Evolutionary conservation across 2,329 filamentous ascomycete genomes (phyloP), one percentile per base, ranked within the genome.

Genomic region (Hymenoscyphus fraxineus): DNA sequence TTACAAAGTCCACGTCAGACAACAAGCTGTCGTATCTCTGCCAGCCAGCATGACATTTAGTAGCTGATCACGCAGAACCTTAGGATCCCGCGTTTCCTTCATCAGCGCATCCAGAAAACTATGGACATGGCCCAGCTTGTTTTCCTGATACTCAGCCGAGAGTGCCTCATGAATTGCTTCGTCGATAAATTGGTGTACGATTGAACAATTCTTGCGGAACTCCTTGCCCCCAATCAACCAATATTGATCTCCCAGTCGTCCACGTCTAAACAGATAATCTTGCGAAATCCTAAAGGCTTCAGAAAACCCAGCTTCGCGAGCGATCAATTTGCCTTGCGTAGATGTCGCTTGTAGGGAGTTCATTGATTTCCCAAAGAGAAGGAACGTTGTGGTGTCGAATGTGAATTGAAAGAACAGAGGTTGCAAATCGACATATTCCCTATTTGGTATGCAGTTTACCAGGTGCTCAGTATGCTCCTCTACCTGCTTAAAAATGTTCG

Each of bases 1-100:
- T 5, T 44, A 44, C 15, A 39, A 58, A 39, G 56, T 35, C 27
- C 56, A 58, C 1, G 32, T 58, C 1, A 35, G 35, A 6, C 32
- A 58, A 72, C 68, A 62, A 15, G 60, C 51, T 31, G 60, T 62
- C 3, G 60, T 62, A 12, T 66, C 69, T 54, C 62, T 66, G 2
- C 76, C 77, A 5, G 77, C 77, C 27, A 78, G 64, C 35, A 79
- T 69, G 22, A 78, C 72, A 40, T 69, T 70, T 10, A 75, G 64
- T 5, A 69, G 19, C n/a, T 58, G 56, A 19, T 39, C 32, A 3
- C 56, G 27, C 13, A 58, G 15, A 10, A 35, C 15, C n/a, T 39
- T 58, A 12, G 27, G 2, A 39, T 58, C 56, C 15, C 27, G 12
- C 16, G 27, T 39, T 19, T 58, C n/a, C 19, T 58, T 35, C 7